Percentiles rank a stretch among this genome's conserved stretches.
phyloP scores from a whole-genome alignment of 2,329 filamentous ascomycete genomes.

The Penicillium sp. region DNA sequence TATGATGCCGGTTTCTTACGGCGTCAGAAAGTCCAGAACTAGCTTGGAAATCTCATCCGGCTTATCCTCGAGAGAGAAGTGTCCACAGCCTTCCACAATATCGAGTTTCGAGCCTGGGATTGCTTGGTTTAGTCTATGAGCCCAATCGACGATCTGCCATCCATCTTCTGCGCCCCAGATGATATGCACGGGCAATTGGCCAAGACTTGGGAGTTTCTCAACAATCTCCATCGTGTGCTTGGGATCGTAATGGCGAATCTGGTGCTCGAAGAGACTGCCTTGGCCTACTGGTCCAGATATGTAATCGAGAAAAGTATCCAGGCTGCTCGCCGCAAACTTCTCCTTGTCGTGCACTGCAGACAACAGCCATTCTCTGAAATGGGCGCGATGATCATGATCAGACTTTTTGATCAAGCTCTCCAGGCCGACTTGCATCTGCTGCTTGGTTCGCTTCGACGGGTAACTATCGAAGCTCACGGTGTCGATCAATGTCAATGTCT shows the following conservation, averaged over 20 bases:
- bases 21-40: too few relatives aligned
- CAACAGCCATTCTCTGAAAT: constrained; percentile 24
- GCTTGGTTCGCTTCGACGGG: constrained; percentile 30
- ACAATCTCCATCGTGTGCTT: constrained; percentile 36
- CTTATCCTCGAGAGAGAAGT: constrained; percentile 35
- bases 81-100: constrained; percentile 28
- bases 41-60: constrained; percentile 23
- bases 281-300: constrained; percentile 36
- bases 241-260: constrained; percentile 34
- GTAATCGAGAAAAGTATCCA: constrained; percentile 29
- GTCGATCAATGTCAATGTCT: constrained; percentile 32
- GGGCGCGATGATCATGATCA: constrained; percentile 20
- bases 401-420: constrained; percentile 26
- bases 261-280: constrained; percentile 35
- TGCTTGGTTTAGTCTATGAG: constrained; percentile 27
- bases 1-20: too few relatives aligned
- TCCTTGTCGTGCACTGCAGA: constrained; percentile 11
- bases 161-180: constrained; percentile 35
- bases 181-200: constrained; percentile 25
- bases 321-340: constrained; percentile 19
- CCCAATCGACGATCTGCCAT: constrained; percentile 36
- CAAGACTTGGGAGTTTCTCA: constrained; percentile 22
- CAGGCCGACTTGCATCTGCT: constrained; percentile 32
- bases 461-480: constrained; percentile 37
- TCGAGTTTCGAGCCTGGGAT: constrained; percentile 32